These are phyloP conservation scores for Sicyos edulis DNA, from an alignment of 306 rosid species.

Conservation along the genomic window DNA sequence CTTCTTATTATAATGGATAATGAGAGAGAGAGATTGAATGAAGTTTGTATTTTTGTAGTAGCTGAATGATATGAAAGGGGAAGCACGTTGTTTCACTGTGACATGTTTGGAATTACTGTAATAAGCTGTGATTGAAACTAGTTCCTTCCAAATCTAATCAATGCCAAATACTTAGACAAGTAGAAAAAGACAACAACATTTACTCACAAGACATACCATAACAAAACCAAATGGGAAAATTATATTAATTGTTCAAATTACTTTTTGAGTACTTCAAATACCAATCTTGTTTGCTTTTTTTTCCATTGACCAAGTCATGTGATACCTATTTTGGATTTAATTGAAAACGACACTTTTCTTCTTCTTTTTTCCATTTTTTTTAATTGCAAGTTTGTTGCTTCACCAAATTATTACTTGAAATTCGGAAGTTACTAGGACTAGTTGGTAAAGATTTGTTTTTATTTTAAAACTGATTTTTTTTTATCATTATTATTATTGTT, in stretches of 20 bases:
- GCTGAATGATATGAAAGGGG: background rate
- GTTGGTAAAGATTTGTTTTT: no score
- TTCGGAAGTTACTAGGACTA: no score
- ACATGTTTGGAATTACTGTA: conserved; percentile 3
- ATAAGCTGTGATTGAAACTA: conserved; percentile 4
- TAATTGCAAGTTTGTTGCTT: no score
- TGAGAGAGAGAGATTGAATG: background rate
- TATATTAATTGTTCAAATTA: background rate
- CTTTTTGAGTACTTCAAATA: conserved; percentile 13
- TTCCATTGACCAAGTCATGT: conserved; percentile 18
- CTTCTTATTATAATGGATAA: background rate
- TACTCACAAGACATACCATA: background rate
- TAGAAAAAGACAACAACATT: background rate
- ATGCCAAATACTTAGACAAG: conserved; percentile 5
- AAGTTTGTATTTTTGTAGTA: background rate
- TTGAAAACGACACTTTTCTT: background rate
- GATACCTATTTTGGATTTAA: background rate
- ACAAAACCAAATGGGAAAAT: background rate
- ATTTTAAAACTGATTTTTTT: no score
- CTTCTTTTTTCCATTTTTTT: background rate
- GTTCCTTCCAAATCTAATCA: conserved; percentile 11
- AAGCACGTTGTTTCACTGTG: background rate
- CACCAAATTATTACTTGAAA: no score
- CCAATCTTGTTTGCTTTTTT: background rate
- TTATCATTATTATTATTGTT: no score